Evolutionary conservation across 164 flowering plant species (phyloP).

Genomic region (Paratinospora sagittata): DNA sequence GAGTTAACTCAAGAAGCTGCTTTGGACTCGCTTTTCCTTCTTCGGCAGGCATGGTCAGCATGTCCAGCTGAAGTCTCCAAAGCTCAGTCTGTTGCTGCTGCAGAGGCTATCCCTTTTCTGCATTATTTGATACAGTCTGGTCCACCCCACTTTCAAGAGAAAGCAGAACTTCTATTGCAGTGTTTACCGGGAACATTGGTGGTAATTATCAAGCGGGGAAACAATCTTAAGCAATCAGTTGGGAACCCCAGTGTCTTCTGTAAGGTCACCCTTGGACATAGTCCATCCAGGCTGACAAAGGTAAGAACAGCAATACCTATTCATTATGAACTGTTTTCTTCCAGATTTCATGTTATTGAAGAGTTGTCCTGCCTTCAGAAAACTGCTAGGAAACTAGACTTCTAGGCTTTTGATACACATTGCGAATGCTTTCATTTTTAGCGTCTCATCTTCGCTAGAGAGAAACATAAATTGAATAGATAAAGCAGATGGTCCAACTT

Average conservation of each 20-base stretch:
- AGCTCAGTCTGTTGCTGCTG: slow-evolving; percentile 93
- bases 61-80: slow-evolving; percentile 94
- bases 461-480: no score
- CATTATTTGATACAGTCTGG: slow-evolving; percentile 92
- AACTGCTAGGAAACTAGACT: no score
- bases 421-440: no score
- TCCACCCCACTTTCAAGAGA: slow-evolving; percentile 98
- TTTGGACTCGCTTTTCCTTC: slow-evolving; percentile 77
- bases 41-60: slow-evolving; percentile 98
- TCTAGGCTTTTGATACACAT: no score
- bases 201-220: slow-evolving; percentile 91
- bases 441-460: no score
- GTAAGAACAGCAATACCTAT: slow-evolving; percentile 22
- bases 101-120: slow-evolving; percentile 88
- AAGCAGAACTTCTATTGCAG: slow-evolving; percentile 87
- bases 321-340: no score
- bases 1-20: slow-evolving; percentile 98
- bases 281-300: slow-evolving; percentile 77
- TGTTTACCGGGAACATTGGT: slow-evolving; percentile 91
- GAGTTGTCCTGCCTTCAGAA: no score
- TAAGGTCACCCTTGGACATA: slow-evolving; percentile 87
- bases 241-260: slow-evolving; percentile 92
- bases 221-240: slow-evolving; percentile 93
- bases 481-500: no score
- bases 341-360: no score